Percentiles rank a stretch among this genome's conserved stretches.
phyloP scores from a whole-genome alignment of 2,329 filamentous ascomycete genomes.

The Sclerotinia spermophila region DNA sequence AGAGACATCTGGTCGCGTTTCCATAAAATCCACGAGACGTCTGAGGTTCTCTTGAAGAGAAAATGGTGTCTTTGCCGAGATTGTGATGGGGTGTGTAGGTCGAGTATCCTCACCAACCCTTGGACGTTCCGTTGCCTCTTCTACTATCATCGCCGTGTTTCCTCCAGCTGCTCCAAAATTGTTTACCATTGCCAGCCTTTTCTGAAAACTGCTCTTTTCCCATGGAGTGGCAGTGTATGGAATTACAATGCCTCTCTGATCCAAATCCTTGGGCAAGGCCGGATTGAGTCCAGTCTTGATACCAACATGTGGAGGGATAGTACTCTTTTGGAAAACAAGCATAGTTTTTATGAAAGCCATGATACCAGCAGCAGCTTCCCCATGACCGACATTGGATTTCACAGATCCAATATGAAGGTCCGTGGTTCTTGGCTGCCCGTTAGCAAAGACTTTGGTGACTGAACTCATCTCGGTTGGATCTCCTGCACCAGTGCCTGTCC shows the following conservation, averaged over 20 bases:
- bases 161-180: constrained; percentile 46
- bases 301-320: constrained; percentile 23
- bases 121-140: constrained; percentile 32
- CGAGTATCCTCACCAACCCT: constrained; percentile 40
- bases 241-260: constrained; percentile 23
- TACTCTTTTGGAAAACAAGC: constrained; percentile 25
- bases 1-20: constrained; percentile 26
- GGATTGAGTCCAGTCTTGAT: constrained; percentile 27
- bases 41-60: constrained; percentile 30
- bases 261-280: constrained; percentile 37
- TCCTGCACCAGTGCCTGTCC: background rate
- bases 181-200: constrained; percentile 41
- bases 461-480: background rate
- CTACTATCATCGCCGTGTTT: constrained; percentile 34
- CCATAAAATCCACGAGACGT: constrained; percentile 25
- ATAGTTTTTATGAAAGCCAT: constrained; percentile 30
- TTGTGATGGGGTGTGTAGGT: constrained; percentile 42
- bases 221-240: constrained; percentile 21
- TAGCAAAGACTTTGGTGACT: background rate
- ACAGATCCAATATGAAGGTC: background rate
- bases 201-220: constrained; percentile 37
- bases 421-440: background rate
- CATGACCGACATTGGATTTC: constrained; percentile 16
- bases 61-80: constrained; percentile 45
- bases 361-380: constrained; percentile 31